phyloP scores from a whole-genome alignment of 306 rosid genomes.

The Lathyrus sativus region DNA sequence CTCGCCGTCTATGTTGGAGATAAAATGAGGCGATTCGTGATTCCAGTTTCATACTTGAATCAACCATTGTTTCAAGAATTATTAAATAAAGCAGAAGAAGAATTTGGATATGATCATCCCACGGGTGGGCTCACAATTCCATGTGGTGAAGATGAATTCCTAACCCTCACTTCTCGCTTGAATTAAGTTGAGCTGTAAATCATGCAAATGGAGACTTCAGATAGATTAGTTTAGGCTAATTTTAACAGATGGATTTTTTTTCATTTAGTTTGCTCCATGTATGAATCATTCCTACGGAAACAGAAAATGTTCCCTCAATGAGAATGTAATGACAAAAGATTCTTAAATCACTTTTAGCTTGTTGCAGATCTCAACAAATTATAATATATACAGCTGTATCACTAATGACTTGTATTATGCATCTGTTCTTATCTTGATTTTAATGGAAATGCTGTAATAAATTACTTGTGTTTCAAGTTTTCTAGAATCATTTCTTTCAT shows the following conservation, averaged over 20 bases:
- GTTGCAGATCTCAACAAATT: conserved; percentile 5
- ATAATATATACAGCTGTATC: background rate
- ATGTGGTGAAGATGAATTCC: conserved; percentile 40
- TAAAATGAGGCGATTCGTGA: conserved; percentile 29
- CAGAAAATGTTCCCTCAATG: background rate
- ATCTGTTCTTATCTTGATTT: no score
- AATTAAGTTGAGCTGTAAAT: conserved; percentile 17
- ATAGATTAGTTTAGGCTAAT: conserved; percentile 31
- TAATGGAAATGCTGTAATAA: no score
- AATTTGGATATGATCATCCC: conserved; percentile 47
- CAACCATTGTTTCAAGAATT: conserved; percentile 40
- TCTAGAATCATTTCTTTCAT: no score
- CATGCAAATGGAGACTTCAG: background rate
- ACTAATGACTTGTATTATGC: no score
- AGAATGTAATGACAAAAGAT: background rate
- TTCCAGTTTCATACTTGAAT: conserved; percentile 37
- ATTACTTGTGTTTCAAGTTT: no score
- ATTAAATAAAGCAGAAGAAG: conserved; percentile 34
- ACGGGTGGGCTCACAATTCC: conserved; percentile 49
- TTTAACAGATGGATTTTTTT: conserved; percentile 26
- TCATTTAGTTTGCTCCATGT: background rate
- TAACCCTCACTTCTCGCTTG: conserved; percentile 35
- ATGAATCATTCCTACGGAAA: conserved; percentile 5
- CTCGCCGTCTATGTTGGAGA: conserved; percentile 39
- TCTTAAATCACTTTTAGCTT: background rate